Evolutionary conservation across 2,329 filamentous ascomycete species (phyloP).

Genomic region (Hansfordia pulvinata): DNA sequence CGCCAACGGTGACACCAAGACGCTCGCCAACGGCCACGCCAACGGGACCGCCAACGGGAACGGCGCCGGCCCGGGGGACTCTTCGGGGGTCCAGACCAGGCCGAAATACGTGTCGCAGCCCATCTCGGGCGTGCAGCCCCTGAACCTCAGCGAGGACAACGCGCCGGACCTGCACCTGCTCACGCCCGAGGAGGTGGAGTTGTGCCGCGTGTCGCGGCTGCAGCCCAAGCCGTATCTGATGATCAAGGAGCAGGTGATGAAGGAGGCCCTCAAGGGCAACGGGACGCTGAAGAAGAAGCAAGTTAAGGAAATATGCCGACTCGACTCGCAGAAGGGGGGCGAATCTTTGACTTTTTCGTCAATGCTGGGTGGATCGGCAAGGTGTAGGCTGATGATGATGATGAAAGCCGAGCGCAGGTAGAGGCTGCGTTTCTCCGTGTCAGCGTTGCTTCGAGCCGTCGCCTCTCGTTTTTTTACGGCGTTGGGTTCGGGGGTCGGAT

Average conservation of each 20-base stretch:
- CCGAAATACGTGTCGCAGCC: conserved; percentile 40
- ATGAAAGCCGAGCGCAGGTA: too few species aligned
- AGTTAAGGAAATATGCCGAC: conserved; percentile 68
- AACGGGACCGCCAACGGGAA: conserved; percentile 24
- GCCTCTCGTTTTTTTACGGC: too few species aligned
- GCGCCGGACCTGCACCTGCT: conserved; percentile 77
- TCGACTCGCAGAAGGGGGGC: conserved; percentile 77
- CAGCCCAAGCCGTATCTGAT: conserved; percentile 91
- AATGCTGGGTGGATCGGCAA: conserved; percentile 86
- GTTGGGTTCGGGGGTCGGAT: too few species aligned
- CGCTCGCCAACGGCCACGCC: conserved; percentile 36
- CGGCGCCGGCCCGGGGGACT: conserved; percentile 24
- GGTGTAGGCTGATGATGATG: conserved; percentile 32
- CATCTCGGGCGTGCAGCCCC: conserved; percentile 46
- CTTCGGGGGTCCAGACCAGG: conserved; percentile 29
- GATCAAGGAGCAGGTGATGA: conserved; percentile 86
- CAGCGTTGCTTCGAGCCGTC: too few species aligned
- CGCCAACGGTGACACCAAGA: conserved; percentile 37
- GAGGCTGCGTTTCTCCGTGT: too few species aligned
- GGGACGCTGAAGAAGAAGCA: conserved; percentile 89
- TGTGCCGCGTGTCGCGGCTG: conserved; percentile 73
- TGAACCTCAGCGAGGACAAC: conserved; percentile 61
- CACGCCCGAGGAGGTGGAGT: conserved; percentile 67
- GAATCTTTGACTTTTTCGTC: conserved; percentile 91
- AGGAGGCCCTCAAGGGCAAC: conserved; percentile 80